Evolutionary conservation across 106 monocot genomes (phyloP).

Genomic region (Phalaenopsis aphrodite): DNA sequence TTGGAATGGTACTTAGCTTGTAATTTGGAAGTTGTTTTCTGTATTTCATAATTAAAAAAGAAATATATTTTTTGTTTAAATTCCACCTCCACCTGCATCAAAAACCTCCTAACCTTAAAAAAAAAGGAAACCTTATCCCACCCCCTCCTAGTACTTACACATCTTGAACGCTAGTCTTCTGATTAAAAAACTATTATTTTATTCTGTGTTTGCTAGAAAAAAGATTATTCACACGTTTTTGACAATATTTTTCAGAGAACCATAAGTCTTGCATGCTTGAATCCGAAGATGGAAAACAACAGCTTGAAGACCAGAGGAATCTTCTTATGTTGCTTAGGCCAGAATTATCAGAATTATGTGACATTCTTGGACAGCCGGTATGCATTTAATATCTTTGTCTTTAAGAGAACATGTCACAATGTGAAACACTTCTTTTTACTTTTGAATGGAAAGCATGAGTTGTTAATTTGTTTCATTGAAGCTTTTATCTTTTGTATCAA

Average conservation of each 20-base stretch:
- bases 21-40: no score
- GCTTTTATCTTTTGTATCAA: background rate
- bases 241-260: constrained; percentile 14
- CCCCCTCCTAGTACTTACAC: background rate
- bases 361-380: constrained; percentile 59
- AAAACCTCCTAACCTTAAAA: background rate
- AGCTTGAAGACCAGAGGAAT: constrained; percentile 27
- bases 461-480: background rate
- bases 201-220: background rate
- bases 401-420: background rate
- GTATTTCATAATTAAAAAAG: no score
- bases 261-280: constrained; percentile 15
- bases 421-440: background rate
- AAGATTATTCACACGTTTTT: constrained; percentile 3
- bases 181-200: background rate
- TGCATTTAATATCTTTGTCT: background rate
- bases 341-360: constrained; percentile 57
- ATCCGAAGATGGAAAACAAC: constrained; percentile 24
- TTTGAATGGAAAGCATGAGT: background rate
- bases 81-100: no score
- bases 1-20: no score
- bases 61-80: no score
- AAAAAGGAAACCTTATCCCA: background rate
- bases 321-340: constrained; percentile 56
- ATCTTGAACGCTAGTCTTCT: background rate